phyloP scores from a whole-genome alignment of 148 eudicot genomes.

The Bassia scoparia region DNA sequence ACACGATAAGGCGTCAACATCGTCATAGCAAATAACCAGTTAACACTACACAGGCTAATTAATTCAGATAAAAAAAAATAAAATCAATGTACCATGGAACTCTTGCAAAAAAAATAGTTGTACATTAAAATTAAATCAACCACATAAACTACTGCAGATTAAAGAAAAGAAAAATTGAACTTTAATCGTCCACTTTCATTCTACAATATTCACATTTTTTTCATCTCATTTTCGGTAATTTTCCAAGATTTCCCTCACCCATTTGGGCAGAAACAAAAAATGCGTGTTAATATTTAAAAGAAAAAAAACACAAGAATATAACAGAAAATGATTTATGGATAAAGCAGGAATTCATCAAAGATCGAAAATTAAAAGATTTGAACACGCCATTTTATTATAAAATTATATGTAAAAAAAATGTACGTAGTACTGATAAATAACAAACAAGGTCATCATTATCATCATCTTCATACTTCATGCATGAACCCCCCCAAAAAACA shows the following conservation, averaged over 20 bases:
- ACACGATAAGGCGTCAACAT: too few species aligned
- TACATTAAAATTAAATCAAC: too few species aligned
- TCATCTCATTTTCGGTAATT: conserved; percentile 1
- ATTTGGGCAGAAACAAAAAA: conserved; percentile 20
- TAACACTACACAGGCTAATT: too few species aligned
- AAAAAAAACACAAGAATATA: neutral
- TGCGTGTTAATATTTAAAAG: too few species aligned
- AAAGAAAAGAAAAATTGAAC: neutral
- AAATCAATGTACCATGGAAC: too few species aligned
- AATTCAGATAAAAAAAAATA: too few species aligned
- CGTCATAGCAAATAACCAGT: too few species aligned
- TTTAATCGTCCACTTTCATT: conserved; percentile 3
- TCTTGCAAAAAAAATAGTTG: too few species aligned
- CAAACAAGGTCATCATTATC: neutral
- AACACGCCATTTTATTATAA: conserved; percentile 22
- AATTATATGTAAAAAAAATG: conserved; percentile 14
- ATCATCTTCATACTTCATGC: neutral
- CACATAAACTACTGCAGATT: neutral
- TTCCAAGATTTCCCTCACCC: conserved; percentile 20
- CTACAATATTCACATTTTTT: conserved; percentile 5
- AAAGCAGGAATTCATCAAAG: conserved; percentile 24
- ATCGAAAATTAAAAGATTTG: conserved; percentile 10
- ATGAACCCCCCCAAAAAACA: neutral
- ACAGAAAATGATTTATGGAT: conserved; percentile 16
- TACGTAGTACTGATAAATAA: conserved; percentile 11